Evolutionary conservation across 2,329 filamentous ascomycete species (phyloP).

Genomic region (Phaeosphaeriaceae sp.): DNA sequence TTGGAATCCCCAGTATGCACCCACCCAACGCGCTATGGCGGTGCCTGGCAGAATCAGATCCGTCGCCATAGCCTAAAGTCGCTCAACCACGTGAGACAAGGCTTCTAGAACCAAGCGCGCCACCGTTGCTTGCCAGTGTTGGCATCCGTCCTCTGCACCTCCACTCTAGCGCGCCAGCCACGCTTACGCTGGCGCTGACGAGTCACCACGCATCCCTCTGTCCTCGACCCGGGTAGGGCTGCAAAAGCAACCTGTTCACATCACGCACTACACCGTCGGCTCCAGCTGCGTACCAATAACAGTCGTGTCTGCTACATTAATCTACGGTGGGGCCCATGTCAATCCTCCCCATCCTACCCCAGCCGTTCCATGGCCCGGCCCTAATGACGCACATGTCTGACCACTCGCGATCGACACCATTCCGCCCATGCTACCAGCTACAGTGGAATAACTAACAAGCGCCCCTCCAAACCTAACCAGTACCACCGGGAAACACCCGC

Average conservation of each 20-base stretch:
- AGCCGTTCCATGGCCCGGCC: not conserved
- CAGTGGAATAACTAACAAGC: slow-evolving; percentile 14
- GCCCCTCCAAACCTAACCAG: not conserved
- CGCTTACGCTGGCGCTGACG: not conserved
- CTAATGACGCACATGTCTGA: not conserved
- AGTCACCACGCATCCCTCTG: not conserved
- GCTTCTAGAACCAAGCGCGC: not conserved
- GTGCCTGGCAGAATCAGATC: not conserved
- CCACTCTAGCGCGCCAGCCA: not conserved
- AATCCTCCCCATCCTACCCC: not conserved
- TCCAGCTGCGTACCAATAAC: not conserved
- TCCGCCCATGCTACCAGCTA: slow-evolving; percentile 8
- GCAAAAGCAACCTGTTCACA: not conserved
- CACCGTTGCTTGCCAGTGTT: not conserved
- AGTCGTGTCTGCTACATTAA: not conserved
- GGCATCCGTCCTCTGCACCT: not conserved
- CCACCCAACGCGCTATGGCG: too few species aligned
- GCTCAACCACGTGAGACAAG: not conserved
- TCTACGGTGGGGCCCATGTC: not conserved
- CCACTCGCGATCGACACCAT: not conserved
- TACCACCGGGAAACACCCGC: slow-evolving; percentile 17
- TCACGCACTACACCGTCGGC: not conserved
- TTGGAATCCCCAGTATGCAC: not conserved
- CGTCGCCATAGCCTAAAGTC: not conserved
- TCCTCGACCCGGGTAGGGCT: slow-evolving; percentile 6